Evolutionary conservation across 768 basidiomycete genomes (phyloP), one percentile per base, ranked within the genome.

Genomic region (Nidularia sp.): DNA sequence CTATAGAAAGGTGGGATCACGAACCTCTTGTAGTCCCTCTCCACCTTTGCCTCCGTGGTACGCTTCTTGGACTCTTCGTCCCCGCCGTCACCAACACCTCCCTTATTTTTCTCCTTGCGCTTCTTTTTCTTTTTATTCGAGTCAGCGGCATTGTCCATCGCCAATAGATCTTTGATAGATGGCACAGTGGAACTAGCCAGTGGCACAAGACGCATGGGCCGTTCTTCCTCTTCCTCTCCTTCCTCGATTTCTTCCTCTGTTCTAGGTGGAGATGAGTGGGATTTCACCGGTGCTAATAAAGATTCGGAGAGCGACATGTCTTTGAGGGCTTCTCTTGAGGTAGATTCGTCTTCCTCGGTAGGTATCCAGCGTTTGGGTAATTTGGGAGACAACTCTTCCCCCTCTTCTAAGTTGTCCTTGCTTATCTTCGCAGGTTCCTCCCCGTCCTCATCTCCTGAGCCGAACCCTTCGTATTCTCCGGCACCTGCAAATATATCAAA

Each of bases 401-500:
- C 51, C n/a, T 39, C 59, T 45, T 56, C 51, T 44, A 32, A 45
- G 9, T 41, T 42, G 52, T 48, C 63, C 53, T 34, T 55, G 58
- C 2, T 44, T 53, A 25, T 62, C 66, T n/a, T 61, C 44, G 10
- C 22, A 12, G 12, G 59, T 4, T 70, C 75, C 9, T 77, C 76
- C 4, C 77, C 76, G 33, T 78, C 83, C 15, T 81, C 78, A 18
- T 74, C 83, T 3, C 70, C 79, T 3, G 80, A 57, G 45, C 81
- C 78, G 5, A 88, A 63, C 1, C 89, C 89, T 48, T 86, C 78
- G 62, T 95, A 97, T 47, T 91, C 90, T 6, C 86, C 93, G 4
- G 83, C 90, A 49, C 73, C 93, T 1, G 83, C 88, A 64, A 97
- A 97, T 42, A 97, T 95, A 62, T 96, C 89, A 41, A 91, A 79